A percentile compares a stretch with the other conserved stretches of the same genome.
These are phyloP conservation scores for Zelonia costaricensis DNA, from an alignment of 208 protist species.

Conservation along the genomic window DNA sequence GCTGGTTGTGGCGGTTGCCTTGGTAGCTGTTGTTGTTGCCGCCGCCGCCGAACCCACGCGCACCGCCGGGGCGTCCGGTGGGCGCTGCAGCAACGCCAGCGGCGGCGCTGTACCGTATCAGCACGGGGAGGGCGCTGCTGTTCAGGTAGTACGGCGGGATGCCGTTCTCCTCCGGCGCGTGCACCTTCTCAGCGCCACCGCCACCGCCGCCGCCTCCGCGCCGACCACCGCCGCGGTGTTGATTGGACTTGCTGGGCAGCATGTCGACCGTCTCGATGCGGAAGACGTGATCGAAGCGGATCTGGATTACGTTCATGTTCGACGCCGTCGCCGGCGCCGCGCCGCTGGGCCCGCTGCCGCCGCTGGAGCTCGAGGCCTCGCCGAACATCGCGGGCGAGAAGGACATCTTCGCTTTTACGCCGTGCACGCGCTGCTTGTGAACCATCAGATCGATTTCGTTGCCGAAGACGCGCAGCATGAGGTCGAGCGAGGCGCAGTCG, in stretches of 20 bases:
- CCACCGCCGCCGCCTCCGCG: conserved; percentile 7
- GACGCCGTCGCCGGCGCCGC: conserved; percentile 40
- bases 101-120: conserved; percentile 3
- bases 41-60: conserved; percentile 11
- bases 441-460: conserved; percentile 78
- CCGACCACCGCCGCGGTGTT: conserved; percentile 20
- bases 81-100: not conserved
- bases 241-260: conserved; percentile 38
- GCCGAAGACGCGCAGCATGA: conserved; percentile 83
- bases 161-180: conserved; percentile 38
- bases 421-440: conserved; percentile 83
- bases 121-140: conserved; percentile 4
- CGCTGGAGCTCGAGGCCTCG: conserved; percentile 6
- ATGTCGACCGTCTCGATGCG: conserved; percentile 61
- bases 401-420: conserved; percentile 38
- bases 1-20: not conserved
- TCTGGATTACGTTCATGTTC: conserved; percentile 68
- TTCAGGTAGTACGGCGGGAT: conserved; percentile 53
- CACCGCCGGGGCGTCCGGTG: conserved; percentile 11
- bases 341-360: conserved; percentile 6
- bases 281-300: conserved; percentile 80
- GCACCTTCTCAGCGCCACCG: conserved; percentile 11
- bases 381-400: conserved; percentile 24
- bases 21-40: not conserved
- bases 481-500: conserved; percentile 67